A percentile compares a stretch with the other conserved stretches of the same genome.
phyloP scores from a whole-genome alignment of 2,329 filamentous ascomycete genomes.

The Pseudocercospora fuligena region DNA sequence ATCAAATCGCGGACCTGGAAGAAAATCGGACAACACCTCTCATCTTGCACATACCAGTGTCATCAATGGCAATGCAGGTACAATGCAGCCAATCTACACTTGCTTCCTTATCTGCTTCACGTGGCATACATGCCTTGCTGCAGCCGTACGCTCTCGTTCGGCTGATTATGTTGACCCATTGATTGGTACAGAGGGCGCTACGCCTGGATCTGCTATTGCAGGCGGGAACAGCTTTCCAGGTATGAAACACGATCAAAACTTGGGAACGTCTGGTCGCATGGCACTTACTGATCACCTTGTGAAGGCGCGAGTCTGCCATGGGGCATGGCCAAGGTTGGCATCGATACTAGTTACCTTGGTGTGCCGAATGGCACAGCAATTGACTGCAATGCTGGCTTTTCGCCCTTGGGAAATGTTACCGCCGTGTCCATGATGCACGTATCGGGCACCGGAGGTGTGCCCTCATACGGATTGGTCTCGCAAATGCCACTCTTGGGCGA shows the following conservation, averaged over 20 bases:
- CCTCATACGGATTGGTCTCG: slow-evolving; percentile 48
- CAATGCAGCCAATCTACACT: not conserved
- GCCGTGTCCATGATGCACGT: slow-evolving; percentile 47
- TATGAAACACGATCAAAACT: not conserved
- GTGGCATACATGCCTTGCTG: not conserved
- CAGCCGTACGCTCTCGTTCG: not conserved
- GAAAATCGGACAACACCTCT: not conserved
- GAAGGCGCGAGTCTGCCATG: slow-evolving; percentile 45
- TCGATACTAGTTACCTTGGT: slow-evolving; percentile 45
- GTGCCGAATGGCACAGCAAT: slow-evolving; percentile 27
- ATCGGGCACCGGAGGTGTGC: slow-evolving; percentile 36
- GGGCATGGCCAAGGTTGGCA: slow-evolving; percentile 48
- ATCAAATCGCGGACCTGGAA: not conserved
- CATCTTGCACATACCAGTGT: not conserved
- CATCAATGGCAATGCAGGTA: not conserved
- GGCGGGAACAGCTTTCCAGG: not conserved
- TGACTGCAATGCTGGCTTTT: slow-evolving; percentile 48
- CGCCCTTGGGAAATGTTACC: slow-evolving; percentile 46
- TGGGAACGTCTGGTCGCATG: not conserved
- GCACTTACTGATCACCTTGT: not conserved
- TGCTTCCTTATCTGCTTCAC: not conserved
- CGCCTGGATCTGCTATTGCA: slow-evolving; percentile 40
- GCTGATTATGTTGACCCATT: slow-evolving; percentile 51
- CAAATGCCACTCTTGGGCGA: slow-evolving; percentile 49
- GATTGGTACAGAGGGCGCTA: slow-evolving; percentile 54